Base-by-base conservation (phyloP, 2,329 filamentous ascomycete species). In the Aspergillus floridensis region DNA sequence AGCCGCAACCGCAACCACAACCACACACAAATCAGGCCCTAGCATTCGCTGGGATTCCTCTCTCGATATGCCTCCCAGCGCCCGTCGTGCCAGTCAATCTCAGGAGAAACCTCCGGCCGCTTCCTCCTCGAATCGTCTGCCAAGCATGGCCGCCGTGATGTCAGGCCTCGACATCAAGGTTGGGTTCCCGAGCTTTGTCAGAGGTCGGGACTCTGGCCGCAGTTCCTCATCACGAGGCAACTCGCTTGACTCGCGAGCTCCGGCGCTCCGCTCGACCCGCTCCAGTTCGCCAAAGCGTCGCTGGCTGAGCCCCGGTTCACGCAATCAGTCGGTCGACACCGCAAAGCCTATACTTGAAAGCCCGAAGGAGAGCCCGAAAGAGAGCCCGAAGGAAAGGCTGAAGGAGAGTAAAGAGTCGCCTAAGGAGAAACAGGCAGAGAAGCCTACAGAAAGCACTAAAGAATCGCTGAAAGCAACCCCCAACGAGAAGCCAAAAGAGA, bases 301-400 rank as follows among this genome's bases (percentile, higher is more conserved):
- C 72, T 79, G 61, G 61, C 75, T 83, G 49, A 81, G 82, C 49
- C 72, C 79, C n/a, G 83, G 79, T 63, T 83, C 83, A 2, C 76
- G 75, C 75, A 78, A 63, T 71, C 77, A 67, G 10, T 19, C 47
- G 69, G 68, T 64, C 63, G 64, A 72, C 63, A 63, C 72, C 32
- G 70, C 71, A 71, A 80, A 77, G 49, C 77, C 83, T 14, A 79
- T 86, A 49, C 80, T 89, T 3, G 83, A 86, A 47, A 85, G 86
- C 56, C 86, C 85, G 11, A 82, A 84, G 50, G 88, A 92, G 69
- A 84, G 90, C 44, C 38, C 38, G 5, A 19, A 7, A 19, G 38
- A 44, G 16, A 44, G 19, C 16, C 38, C 38, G 5, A 44, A 19
- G 38, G 38, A 44, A 12, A 44, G 19, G 16, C 5, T 7, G 14